Conservation (phyloP, 495 filamentous ascomycete genomes). For the Annulohypoxylon nitens region DNA sequence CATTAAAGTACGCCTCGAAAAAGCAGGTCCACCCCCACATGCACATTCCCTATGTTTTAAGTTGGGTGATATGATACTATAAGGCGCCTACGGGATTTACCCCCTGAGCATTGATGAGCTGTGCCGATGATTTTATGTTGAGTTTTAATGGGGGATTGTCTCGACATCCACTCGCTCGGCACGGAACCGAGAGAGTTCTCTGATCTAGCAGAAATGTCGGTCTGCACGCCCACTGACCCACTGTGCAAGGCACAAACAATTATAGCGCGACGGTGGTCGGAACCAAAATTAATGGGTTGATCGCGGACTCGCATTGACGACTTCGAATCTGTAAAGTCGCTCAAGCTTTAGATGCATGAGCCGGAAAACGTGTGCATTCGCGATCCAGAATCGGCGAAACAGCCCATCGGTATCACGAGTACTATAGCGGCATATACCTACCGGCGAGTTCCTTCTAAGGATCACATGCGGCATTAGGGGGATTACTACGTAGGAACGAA, state of each 20-base stretch:
- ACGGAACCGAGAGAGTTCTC: conserved; percentile 31
- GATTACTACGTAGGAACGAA: conserved; percentile 24
- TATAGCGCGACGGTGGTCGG: conserved; percentile 41
- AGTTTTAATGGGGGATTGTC: conserved; percentile 25
- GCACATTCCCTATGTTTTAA: conserved; percentile 40
- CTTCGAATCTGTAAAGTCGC: conserved; percentile 28
- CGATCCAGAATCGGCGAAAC: conserved; percentile 37
- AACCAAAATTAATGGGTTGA: conserved; percentile 34
- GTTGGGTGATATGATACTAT: conserved; percentile 36
- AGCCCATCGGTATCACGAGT: conserved; percentile 36
- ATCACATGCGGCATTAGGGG: conserved; percentile 42
- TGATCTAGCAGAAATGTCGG: conserved; percentile 47
- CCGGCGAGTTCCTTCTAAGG: conserved; percentile 13
- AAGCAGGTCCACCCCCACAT: conserved; percentile 32
- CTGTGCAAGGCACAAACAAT: conserved; percentile 29
- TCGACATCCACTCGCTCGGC: conserved; percentile 35
- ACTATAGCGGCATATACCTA: conserved; percentile 32
- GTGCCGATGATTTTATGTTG: conserved; percentile 32
- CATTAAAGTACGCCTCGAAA: conserved; percentile 33
- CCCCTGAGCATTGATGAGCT: conserved; percentile 32
- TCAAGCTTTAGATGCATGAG: conserved; percentile 23
- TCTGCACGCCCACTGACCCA: conserved; percentile 37
- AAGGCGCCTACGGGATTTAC: conserved; percentile 30
- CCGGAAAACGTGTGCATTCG: conserved; percentile 31
- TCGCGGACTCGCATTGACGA: conserved; percentile 32